Conservation (phyloP, 345 rosid species). For the Eucalyptus brandiana region DNA sequence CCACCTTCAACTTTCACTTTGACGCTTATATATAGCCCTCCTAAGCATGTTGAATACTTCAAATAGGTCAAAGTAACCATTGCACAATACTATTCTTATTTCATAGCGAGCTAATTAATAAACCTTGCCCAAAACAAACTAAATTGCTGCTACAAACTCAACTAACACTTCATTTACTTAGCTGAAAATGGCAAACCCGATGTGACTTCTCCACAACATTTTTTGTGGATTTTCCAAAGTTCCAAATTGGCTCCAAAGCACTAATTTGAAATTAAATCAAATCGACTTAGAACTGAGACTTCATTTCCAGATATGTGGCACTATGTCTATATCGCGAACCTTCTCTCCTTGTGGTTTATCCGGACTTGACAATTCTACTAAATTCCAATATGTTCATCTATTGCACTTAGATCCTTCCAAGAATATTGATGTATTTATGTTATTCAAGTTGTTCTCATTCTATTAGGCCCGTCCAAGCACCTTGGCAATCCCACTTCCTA, state of each 20-base stretch:
- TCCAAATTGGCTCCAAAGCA: neutral
- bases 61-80: no score
- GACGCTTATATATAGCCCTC: neutral
- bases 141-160: neutral
- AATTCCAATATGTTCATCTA: neutral
- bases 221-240: neutral
- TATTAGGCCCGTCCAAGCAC: neutral
- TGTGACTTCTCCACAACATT: no score
- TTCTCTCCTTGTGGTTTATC: no score
- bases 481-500: neutral
- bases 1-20: neutral
- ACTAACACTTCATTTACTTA: neutral
- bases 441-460: neutral
- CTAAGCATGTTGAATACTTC: neutral
- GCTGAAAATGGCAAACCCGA: neutral
- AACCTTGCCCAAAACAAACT: neutral
- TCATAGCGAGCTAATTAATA: no score
- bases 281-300: neutral
- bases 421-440: neutral
- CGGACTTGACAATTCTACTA: fast-evolving
- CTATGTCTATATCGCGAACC: fast-evolving
- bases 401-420: neutral
- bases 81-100: no score
- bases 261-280: no score
- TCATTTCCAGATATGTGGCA: neutral